Evolutionary conservation across 805 yeast genomes (phyloP).

Genomic region (Cyberlindnera subsufficiens): DNA sequence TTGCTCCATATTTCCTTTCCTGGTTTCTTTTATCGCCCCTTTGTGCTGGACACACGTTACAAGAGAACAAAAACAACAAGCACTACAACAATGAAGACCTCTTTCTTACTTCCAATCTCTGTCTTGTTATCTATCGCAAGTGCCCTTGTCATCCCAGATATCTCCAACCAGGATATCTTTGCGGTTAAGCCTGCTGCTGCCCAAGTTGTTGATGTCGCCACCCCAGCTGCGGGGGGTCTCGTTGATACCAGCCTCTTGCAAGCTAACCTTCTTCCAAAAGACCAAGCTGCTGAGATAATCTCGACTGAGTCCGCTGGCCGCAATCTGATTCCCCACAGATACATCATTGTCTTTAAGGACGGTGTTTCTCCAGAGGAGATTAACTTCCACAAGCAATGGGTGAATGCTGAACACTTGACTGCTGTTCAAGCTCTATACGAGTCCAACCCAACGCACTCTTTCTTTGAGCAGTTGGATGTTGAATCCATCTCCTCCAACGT

Average conservation of each 20-base stretch:
- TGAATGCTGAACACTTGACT: slow-evolving; percentile 46
- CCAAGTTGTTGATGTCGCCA: slow-evolving; percentile 5
- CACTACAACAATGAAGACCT: slow-evolving; percentile 4
- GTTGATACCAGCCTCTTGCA: slow-evolving; percentile 13
- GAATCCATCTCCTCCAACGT: slow-evolving; percentile 22
- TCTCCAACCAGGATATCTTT: slow-evolving; percentile 36
- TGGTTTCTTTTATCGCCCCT: too few relatives aligned
- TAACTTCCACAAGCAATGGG: slow-evolving; percentile 63
- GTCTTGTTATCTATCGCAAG: slow-evolving; percentile 34
- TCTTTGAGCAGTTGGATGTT: slow-evolving; percentile 29
- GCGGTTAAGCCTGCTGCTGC: slow-evolving; percentile 13
- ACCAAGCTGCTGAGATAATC: slow-evolving; percentile 40
- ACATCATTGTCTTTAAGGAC: slow-evolving; percentile 80
- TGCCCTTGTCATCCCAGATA: slow-evolving; percentile 61
- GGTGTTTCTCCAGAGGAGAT: slow-evolving; percentile 47
- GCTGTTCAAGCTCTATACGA: slow-evolving; percentile 32
- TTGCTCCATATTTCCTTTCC: not conserved
- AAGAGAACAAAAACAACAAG: not conserved
- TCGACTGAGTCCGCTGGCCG: slow-evolving; percentile 33
- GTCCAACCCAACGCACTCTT: slow-evolving; percentile 28
- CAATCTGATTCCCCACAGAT: slow-evolving; percentile 62
- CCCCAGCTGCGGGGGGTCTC: slow-evolving; percentile 13
- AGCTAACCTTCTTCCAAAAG: slow-evolving; percentile 11
- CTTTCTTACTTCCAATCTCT: slow-evolving; percentile 27
- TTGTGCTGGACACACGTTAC: too few relatives aligned